Evolutionary conservation across 495 filamentous ascomycete genomes (phyloP), one percentile per base, ranked within the genome.

Genomic region (Endocarpon pusillum): DNA sequence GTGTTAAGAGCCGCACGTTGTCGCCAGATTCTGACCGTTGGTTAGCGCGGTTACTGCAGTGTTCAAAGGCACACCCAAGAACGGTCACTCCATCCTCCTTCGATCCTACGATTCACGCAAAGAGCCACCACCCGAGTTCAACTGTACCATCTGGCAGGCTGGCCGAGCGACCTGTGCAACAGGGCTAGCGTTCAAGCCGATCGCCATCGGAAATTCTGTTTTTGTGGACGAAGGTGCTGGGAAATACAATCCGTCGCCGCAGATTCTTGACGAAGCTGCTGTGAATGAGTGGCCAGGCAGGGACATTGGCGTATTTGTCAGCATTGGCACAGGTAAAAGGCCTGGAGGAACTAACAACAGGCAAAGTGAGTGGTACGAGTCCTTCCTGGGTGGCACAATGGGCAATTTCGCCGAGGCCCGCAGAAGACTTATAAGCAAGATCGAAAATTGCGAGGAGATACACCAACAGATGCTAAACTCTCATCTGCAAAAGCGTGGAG

Each of bases 101-200:
- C 76, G 89, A 20, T 94, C 89, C 7, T 97, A 96, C 47, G 86
- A 93, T 42, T 94, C 91, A 17, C 71, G 83, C 40, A 83, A 78
- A 52, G 87, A 96, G 52, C 78, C 84, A 0, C 69, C 82, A 3
- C 78, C 86, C 0, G 83, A 91, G 49, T 81, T 81, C 38, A 74
- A 91, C 44, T 93, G 84, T 52, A 91, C 69, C 10, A 82, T 97
- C 34, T 97, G 89, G 89, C 70, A 97, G 53, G 89, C 89, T 3
- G 89, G 89, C 5, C 73, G 91, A 24, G 89, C 89, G n/a, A 97
- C 89, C 2, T 81, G 69, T 33, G 85, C 89, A 3, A 93, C 82
- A 3, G 84, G 80, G 0, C 59, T 91, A 20, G 91, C 89, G 2
- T 97, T 97, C 59, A 97, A 97, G 52, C 82, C 86, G 0, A 85